phyloP scores from a whole-genome alignment of 805 yeast genomes.

The Hanseniaspora mollemarum region DNA sequence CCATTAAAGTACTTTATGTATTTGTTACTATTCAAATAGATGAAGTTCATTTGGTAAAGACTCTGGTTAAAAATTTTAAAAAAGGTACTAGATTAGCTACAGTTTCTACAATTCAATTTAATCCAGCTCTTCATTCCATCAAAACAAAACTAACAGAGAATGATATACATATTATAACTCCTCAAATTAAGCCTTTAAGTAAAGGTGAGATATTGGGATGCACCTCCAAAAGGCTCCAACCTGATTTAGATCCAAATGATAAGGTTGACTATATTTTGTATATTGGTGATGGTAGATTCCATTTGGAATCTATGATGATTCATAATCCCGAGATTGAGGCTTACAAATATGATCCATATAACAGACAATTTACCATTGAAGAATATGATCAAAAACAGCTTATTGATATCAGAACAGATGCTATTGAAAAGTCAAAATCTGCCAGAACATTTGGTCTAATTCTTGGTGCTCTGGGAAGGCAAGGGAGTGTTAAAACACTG shows the following conservation, averaged over 20 bases:
- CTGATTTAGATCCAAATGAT: constrained; percentile 26
- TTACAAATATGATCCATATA: constrained; percentile 88
- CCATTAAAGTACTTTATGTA: constrained; percentile 83
- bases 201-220: constrained; percentile 96
- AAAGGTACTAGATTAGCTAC: constrained; percentile 60
- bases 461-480: constrained; percentile 89
- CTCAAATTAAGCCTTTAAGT: constrained; percentile 84
- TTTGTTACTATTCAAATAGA: constrained; percentile 90
- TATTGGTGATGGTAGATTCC: constrained; percentile 93
- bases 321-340: constrained; percentile 92
- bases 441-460: constrained; percentile 69
- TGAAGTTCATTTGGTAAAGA: constrained; percentile 65
- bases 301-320: constrained; percentile 90
- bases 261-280: constrained; percentile 74
- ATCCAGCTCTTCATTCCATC: constrained; percentile 79
- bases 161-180: constrained; percentile 58
- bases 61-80: constrained; percentile 58
- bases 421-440: constrained; percentile 50
- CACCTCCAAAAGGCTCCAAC: constrained; percentile 71
- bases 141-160: constrained; percentile 42
- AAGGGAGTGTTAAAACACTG: constrained; percentile 75
- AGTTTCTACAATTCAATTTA: constrained; percentile 94
- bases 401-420: constrained; percentile 60
- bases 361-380: constrained; percentile 80
- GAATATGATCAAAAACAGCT: constrained; percentile 77